These are phyloP conservation scores for Carallia pectinifolia DNA, from an alignment of 345 rosid species.

Conservation along the genomic window DNA sequence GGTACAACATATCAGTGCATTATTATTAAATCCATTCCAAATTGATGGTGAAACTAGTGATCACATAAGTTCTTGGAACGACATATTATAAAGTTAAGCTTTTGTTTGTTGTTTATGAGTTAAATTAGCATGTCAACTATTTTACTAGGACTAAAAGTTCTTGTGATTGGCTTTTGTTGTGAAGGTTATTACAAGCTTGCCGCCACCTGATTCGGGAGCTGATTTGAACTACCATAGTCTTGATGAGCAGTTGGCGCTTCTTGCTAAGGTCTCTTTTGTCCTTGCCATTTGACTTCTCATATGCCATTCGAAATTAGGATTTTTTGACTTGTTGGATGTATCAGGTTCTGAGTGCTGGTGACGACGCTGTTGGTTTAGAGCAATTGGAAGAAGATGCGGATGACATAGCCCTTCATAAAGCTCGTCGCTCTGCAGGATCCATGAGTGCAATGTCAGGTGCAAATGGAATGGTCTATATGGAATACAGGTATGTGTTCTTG, in stretches of 20 bases:
- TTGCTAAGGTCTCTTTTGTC: constrained; percentile 46
- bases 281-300: background rate
- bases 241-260: constrained; percentile 75
- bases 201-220: constrained; percentile 78
- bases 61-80: background rate
- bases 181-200: constrained; percentile 83
- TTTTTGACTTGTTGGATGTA: too few relatives aligned
- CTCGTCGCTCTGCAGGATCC: constrained; percentile 56
- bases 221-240: constrained; percentile 62
- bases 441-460: constrained; percentile 93
- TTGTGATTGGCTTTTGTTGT: constrained; percentile 1
- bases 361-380: constrained; percentile 76
- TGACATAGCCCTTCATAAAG: constrained; percentile 72
- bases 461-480: constrained; percentile 84
- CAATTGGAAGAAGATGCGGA: constrained; percentile 35
- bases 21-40: background rate
- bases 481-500: constrained; percentile 54
- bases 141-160: background rate
- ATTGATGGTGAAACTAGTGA: background rate
- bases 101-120: too few relatives aligned
- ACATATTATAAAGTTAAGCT: background rate
- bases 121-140: too few relatives aligned
- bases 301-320: background rate
- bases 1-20: constrained; percentile 32
- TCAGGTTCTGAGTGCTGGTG: constrained; percentile 78